A percentile compares a stretch with the other conserved stretches of the same genome.
phyloP scores from a whole-genome alignment of 305 asterid genomes.

The Rubia occidens region DNA sequence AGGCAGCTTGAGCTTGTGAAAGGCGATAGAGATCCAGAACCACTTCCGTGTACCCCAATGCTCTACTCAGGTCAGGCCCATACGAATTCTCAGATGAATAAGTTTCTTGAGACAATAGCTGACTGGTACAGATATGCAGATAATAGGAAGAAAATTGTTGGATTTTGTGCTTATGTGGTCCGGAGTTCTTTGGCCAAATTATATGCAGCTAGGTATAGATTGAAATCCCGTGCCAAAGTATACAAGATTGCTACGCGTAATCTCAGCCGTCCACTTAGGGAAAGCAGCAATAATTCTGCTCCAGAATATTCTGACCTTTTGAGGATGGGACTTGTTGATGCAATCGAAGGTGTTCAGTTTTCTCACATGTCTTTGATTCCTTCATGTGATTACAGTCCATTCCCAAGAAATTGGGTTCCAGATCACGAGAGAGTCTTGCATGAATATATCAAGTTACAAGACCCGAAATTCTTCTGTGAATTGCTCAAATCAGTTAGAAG shows the following conservation, averaged over 20 bases:
- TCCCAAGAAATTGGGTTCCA: constrained; percentile 82
- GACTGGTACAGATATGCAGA: constrained; percentile 96
- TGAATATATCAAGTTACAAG: constrained; percentile 66
- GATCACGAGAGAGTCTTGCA: constrained; percentile 63
- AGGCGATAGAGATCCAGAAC: constrained; percentile 91
- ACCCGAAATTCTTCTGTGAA: constrained; percentile 65
- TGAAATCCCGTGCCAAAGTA: constrained; percentile 92
- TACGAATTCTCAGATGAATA: constrained; percentile 88
- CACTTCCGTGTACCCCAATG: constrained; percentile 92
- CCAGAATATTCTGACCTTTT: constrained; percentile 93
- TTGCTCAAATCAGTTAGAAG: constrained; percentile 52
- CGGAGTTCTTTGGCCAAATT: constrained; percentile 83
- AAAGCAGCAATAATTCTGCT: constrained; percentile 63
- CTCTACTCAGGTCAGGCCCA: constrained; percentile 95
- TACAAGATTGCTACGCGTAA: constrained; percentile 74
- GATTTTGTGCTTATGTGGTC: constrained; percentile 84
- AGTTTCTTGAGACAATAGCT: constrained; percentile 81
- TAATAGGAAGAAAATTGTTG: constrained; percentile 77
- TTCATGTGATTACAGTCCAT: constrained; percentile 80
- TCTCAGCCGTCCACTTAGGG: constrained; percentile 74
- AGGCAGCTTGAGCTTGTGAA: constrained; percentile 62
- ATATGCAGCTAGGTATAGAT: constrained; percentile 85
- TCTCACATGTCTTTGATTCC: constrained; percentile 71
- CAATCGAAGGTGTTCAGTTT: constrained; percentile 79
- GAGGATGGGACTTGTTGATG: constrained; percentile 88